phyloP scores from a whole-genome alignment of 2,329 filamentous ascomycete genomes.

The Colletotrichum lindemuthianum region DNA sequence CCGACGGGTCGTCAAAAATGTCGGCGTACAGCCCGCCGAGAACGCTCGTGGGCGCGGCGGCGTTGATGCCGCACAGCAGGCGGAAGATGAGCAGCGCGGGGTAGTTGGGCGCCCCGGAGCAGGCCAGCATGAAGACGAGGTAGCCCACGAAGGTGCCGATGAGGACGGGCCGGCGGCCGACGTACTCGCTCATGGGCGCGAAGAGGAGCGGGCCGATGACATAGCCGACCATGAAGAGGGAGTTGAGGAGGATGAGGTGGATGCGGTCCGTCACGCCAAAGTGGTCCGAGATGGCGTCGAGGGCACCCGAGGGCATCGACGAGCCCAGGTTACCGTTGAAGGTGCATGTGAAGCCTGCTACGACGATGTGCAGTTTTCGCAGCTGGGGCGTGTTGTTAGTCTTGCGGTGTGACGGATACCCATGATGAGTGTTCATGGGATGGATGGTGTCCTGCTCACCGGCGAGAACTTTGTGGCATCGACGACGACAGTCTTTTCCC shows the following conservation, averaged over 20 bases:
- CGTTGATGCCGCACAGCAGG: constrained; percentile 45
- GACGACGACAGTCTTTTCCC: constrained; percentile 17
- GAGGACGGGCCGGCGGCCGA: constrained; percentile 47
- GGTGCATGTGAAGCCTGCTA: constrained; percentile 49
- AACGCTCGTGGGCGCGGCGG: constrained; percentile 47
- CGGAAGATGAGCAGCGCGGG: constrained; percentile 55
- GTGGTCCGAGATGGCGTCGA: constrained; percentile 45
- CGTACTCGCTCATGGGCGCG: constrained; percentile 48
- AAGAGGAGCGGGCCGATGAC: constrained; percentile 48
- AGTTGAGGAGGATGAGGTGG: constrained; percentile 47
- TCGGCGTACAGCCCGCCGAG: constrained; percentile 48
- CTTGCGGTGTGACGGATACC: not conserved
- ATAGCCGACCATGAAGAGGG: constrained; percentile 49
- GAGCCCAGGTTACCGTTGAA: constrained; percentile 50
- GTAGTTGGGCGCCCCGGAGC: constrained; percentile 55
- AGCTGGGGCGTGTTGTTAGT: constrained; percentile 23
- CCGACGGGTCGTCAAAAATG: constrained; percentile 45
- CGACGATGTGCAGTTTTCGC: constrained; percentile 46
- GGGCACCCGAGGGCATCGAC: constrained; percentile 49
- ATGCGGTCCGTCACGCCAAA: constrained; percentile 42
- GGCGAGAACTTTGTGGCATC: constrained; percentile 46
- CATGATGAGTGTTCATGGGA: not conserved
- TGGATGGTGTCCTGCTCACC: constrained; percentile 32
- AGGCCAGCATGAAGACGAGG: constrained; percentile 46
- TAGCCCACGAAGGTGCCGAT: constrained; percentile 47